Conservation (phyloP, 75 land plant genomes). For the Cunninghamia lanceolata region DNA sequence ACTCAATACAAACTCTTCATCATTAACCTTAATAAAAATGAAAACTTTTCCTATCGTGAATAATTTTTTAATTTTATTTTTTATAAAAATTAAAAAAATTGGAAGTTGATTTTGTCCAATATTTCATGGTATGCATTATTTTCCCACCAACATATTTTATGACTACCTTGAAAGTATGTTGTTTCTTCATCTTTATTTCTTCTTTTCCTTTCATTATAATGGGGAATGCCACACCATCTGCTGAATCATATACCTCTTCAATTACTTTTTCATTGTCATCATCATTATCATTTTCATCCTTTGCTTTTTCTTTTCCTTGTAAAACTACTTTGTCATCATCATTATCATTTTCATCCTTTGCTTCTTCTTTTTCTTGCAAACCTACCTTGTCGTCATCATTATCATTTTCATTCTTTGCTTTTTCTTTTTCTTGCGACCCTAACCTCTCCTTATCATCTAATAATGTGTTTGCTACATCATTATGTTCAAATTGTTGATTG, state of each 20-base stretch:
- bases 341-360: neutral
- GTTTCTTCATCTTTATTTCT: neutral
- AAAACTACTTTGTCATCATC: neutral
- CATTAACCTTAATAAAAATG: no score
- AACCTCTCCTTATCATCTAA: neutral
- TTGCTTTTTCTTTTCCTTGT: neutral
- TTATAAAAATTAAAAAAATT: neutral
- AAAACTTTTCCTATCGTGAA: no score
- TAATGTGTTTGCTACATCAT: neutral
- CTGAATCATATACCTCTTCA: neutral
- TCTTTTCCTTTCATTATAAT: neutral
- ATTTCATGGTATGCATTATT: neutral
- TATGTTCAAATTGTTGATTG: neutral
- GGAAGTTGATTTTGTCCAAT: neutral
- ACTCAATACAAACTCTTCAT: no score
- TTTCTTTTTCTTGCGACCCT: neutral
- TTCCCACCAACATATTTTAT: neutral
- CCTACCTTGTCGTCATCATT: neutral
- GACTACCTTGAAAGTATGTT: neutral
- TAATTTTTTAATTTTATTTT: no score
- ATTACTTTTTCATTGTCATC: neutral
- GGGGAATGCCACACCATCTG: neutral
- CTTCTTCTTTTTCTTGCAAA: neutral
- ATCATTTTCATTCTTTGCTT: neutral
- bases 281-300: neutral